Conservation (phyloP, 768 basidiomycete genomes). For the Inosperma sp. region DNA sequence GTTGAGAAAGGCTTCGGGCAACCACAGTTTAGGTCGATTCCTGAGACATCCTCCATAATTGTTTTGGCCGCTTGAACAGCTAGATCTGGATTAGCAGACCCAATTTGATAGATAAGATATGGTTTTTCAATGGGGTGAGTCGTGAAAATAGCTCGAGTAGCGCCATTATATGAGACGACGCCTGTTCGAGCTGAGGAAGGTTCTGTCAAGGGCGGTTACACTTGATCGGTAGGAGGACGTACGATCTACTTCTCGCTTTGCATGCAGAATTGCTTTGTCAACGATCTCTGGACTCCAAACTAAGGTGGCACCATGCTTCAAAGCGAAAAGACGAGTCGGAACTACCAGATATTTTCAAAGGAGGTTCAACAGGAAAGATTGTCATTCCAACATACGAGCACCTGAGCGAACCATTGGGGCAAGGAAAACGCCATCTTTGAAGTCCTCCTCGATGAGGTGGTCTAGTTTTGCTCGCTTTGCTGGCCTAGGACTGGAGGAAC, state of each 20-base stretch:
- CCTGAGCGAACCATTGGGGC: conserved; percentile 99
- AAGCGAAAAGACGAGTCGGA: conserved; percentile 76
- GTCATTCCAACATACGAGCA: conserved; percentile 52
- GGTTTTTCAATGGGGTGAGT: conserved; percentile 94
- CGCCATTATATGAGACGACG: conserved; percentile 81
- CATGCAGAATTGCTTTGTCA: conserved; percentile 90
- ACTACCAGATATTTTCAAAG: conserved; percentile 43
- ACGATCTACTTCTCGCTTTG: conserved; percentile 85
- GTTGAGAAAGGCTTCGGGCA: conserved; percentile 97
- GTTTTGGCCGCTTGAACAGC: conserved; percentile 89
- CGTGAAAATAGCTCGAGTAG: conserved; percentile 81
- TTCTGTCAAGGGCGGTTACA: neutral
- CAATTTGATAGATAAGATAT: conserved; percentile 93
- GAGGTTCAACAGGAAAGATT: conserved; percentile 15
- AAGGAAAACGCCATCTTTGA: conserved; percentile 87
- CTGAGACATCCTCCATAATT: conserved; percentile 85
- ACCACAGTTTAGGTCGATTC: conserved; percentile 96
- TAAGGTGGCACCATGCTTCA: conserved; percentile 89
- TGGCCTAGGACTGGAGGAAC: conserved; percentile 44
- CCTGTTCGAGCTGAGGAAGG: conserved; percentile 68
- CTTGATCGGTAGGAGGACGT: conserved; percentile 28
- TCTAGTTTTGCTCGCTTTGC: conserved; percentile 53
- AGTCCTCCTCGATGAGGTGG: conserved; percentile 66
- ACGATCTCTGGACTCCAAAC: conserved; percentile 98
- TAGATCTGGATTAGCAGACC: conserved; percentile 81